Evolutionary conservation across 768 basidiomycete species (phyloP), one percentile per base, ranked within the genome.

Genomic region (Heimioporus sp.): DNA sequence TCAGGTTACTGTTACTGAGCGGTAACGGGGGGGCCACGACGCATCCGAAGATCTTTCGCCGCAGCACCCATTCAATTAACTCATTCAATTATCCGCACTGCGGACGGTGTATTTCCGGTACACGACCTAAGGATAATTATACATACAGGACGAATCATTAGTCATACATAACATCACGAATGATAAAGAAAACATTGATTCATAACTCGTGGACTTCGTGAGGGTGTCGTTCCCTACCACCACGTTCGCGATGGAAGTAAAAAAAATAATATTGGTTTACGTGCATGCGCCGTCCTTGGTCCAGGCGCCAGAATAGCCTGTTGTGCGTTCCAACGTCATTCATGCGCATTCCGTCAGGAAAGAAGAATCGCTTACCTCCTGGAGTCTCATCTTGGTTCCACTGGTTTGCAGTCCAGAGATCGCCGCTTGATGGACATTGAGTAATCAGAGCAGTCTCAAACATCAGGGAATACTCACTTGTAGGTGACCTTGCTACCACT

Each of bases 301-400:
- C 84, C 84, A 86, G 47, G 77, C 80, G 42, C 72, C 76, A 28
- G 76, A 75, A 32, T 73, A 16, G 39, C 76, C 81, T 83, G 46
- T 21, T 5, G 11, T 36, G 5, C 20, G 17, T 10, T 4, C 6
- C 20, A 30, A 45, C 10, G 38, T 10, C 36, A 24, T 15, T 12
- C 24, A 36, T 15, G 10, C 24, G 6, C 32, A 17, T 41, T 30
- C 30, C 19, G 11, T 24, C 9, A 6, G 3, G 10, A 37, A 13
- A 50, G 2, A 10, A 13, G 13, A 15, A 37, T 30, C n/a, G 21
- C 52, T 46, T 44, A 66, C 72, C 65, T 54, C 62, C 65, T 16
- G 66, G 67, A 5, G 47, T 32, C 57, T 76, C 74, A n/a, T 65
- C 64, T 51, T 77, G 54, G 12, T 67, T 70, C 79, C 78, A 80